A percentile compares a stretch with the other conserved stretches of the same genome.
Conservation (phyloP, 345 rosid species). For the Raphanus sativus region DNA sequence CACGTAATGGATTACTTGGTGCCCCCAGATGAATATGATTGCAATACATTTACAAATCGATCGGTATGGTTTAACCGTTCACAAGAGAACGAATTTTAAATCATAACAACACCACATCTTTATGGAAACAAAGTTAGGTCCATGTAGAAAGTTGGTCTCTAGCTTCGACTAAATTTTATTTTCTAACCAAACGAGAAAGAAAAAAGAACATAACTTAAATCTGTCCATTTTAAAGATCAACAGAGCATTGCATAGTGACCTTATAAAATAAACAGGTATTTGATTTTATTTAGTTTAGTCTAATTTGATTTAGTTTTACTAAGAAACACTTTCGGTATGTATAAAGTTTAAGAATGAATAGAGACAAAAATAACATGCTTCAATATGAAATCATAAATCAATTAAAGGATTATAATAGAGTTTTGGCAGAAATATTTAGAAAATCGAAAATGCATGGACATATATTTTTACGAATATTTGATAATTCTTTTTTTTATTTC, state of each 20-base stretch:
- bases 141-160: constrained; percentile 27
- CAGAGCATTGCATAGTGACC: background rate
- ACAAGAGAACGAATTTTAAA: background rate
- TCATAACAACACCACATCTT: constrained; percentile 1
- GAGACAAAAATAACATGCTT: background rate
- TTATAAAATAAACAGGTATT: background rate
- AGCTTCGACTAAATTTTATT: background rate
- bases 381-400: background rate
- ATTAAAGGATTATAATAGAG: background rate
- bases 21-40: constrained; percentile 27
- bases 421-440: background rate
- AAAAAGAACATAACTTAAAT: background rate
- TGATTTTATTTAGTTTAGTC: background rate
- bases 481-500: background rate
- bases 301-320: background rate
- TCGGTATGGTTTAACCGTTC: constrained; percentile 7
- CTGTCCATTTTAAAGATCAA: background rate
- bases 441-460: background rate
- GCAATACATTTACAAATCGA: constrained; percentile 11
- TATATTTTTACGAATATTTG: background rate
- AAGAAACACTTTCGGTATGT: background rate
- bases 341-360: background rate
- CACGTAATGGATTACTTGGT: constrained; percentile 23
- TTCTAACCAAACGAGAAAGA: constrained; percentile 3
- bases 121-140: constrained; percentile 32